phyloP scores from a whole-genome alignment of 2,329 filamentous ascomycete species.

The Metarhizium brunneum region DNA sequence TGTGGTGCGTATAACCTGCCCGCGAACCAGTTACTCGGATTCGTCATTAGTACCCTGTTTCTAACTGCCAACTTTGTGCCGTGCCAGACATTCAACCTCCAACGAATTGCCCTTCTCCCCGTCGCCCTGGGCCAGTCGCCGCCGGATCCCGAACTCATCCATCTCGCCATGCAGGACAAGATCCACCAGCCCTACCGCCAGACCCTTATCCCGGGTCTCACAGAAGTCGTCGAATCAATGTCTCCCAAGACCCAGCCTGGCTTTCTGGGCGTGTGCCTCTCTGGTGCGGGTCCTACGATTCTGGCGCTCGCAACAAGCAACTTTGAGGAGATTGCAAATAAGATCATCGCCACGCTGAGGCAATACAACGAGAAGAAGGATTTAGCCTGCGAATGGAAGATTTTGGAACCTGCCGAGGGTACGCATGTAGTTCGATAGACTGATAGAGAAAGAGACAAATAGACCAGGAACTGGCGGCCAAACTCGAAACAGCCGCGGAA shows the following conservation, averaged over 20 bases:
- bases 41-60: background rate
- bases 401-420: constrained; percentile 81
- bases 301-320: constrained; percentile 83
- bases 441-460: background rate
- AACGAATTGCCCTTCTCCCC: constrained; percentile 83
- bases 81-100: constrained; percentile 73
- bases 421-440: constrained; percentile 35
- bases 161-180: constrained; percentile 97
- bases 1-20: constrained; percentile 49
- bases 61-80: background rate
- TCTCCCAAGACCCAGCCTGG: constrained; percentile 80
- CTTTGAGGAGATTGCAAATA: constrained; percentile 76
- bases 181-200: constrained; percentile 95
- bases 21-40: background rate
- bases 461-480: background rate
- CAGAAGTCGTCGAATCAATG: constrained; percentile 84
- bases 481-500: background rate
- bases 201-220: constrained; percentile 81
- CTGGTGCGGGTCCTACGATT: constrained; percentile 90
- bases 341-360: constrained; percentile 67
- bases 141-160: constrained; percentile 87
- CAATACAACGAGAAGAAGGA: constrained; percentile 45
- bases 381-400: constrained; percentile 76
- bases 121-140: constrained; percentile 84
- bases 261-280: constrained; percentile 87